Percentiles rank a stretch among this genome's conserved stretches.
phyloP scores from a whole-genome alignment of 441 rosid species.

The Raphanus hybrid region DNA sequence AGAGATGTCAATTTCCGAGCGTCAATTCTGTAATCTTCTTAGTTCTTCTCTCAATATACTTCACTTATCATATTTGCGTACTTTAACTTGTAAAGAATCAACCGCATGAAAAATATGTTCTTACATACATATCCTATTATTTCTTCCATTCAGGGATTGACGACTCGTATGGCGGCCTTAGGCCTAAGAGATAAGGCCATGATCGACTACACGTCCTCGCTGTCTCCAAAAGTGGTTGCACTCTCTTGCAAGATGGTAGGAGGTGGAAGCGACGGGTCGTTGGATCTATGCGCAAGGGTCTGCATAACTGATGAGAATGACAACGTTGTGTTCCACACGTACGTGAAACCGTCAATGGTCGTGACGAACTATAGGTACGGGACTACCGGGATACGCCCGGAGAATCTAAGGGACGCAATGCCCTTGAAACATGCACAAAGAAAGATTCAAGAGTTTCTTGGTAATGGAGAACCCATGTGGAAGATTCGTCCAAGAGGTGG shows the following conservation, averaged over 20 bases:
- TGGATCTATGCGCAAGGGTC: slow-evolving; percentile 79
- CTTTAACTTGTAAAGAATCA: not conserved
- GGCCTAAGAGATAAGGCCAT: slow-evolving; percentile 63
- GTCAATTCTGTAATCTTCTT: slow-evolving; percentile 43
- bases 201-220: slow-evolving; percentile 47
- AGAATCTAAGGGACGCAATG: slow-evolving; percentile 73
- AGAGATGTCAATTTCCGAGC: slow-evolving; percentile 64
- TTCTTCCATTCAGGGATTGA: slow-evolving; percentile 48
- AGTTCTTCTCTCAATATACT: not conserved
- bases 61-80: not conserved
- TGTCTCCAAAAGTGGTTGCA: slow-evolving; percentile 71
- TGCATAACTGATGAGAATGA: slow-evolving; percentile 78
- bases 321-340: slow-evolving; percentile 72
- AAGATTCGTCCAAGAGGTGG: slow-evolving; percentile 79
- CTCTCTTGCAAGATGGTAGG: slow-evolving; percentile 94
- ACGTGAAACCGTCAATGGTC: slow-evolving; percentile 71
- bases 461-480: slow-evolving; percentile 92
- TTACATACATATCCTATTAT: not conserved
- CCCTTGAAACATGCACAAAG: slow-evolving; percentile 69
- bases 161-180: slow-evolving; percentile 62
- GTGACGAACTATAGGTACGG: slow-evolving; percentile 87
- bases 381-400: slow-evolving; percentile 81
- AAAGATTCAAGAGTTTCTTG: slow-evolving; percentile 83
- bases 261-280: slow-evolving; percentile 87
- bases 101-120: not conserved